Percentiles rank a stretch among this genome's conserved stretches.
These are phyloP conservation scores for Ustilago loliicola DNA, from an alignment of 1,284 basidiomycete species.

Conservation along the genomic window DNA sequence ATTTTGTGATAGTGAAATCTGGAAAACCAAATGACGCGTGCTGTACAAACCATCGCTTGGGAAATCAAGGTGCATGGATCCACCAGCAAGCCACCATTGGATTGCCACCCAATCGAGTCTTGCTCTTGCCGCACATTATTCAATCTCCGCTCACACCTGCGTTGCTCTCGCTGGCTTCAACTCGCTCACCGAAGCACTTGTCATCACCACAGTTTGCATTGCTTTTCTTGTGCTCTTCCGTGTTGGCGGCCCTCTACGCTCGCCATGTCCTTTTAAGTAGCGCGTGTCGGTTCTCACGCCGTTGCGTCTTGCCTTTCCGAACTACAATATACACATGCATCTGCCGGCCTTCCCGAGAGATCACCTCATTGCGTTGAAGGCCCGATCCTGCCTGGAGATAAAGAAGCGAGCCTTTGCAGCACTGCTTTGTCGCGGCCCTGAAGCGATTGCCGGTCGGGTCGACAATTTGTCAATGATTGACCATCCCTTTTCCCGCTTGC, in stretches of 20 bases:
- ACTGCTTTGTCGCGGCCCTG: background rate
- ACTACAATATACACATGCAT: background rate
- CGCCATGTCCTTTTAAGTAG: background rate
- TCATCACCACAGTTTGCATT: background rate
- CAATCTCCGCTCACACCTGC: background rate
- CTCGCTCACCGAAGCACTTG: too few species aligned
- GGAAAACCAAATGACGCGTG: too few species aligned
- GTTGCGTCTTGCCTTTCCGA: background rate
- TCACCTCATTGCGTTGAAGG: background rate
- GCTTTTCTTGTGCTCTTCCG: background rate
- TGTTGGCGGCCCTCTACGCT: background rate
- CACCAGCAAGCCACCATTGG: conserved; percentile 11
- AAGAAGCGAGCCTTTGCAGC: background rate
- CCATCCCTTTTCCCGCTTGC: background rate
- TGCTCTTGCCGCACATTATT: background rate
- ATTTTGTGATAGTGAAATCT: too few species aligned
- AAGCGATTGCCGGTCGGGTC: conserved; percentile 2
- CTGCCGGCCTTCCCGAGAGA: background rate
- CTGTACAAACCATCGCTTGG: conserved; percentile 41
- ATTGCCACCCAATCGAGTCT: background rate
- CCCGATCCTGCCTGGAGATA: background rate
- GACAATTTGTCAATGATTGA: background rate
- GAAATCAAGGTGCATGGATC: conserved; percentile 17
- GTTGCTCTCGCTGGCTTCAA: background rate
- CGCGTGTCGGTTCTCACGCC: background rate